Base-by-base conservation (phyloP, 176 grass and related monocot species). In the Oryza punctata region DNA sequence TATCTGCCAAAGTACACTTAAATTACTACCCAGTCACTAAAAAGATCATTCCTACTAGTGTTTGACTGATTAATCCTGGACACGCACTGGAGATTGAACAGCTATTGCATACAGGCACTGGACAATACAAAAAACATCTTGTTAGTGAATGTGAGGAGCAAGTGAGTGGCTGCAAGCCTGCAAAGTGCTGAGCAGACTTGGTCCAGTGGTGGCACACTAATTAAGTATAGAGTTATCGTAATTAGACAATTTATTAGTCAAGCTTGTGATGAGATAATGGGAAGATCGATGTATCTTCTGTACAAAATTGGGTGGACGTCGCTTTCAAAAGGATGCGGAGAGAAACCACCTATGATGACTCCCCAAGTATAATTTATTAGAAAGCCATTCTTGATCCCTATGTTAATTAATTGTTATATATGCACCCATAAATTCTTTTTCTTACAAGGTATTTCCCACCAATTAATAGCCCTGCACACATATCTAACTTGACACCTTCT, bases 361-460 rank as follows among this genome's bases (percentile, higher is more conserved):
- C 5, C 4, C 23, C 8, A 45, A 61, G 21, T 45, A 25, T 50
- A 6, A 35, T 33, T 33, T 33, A 33, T 30, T 60, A 68, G 18
- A 5, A 33, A 88, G n/a, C 70, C 78, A 80, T 84, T 81, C 50
- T 81, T 81, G 87, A 81, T 63, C 76, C 76, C 29, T 64, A 0
- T 27, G 21, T 52, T 60, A 60, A 16, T 41, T 60, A 60, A 27
- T 25, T 33, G 32, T 23, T 59, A 71, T 70, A 40, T 67, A 71
- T 61, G 54, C 38, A 75, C 23, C 57, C 60, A 18, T 33, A 5
- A 63, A 15, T 18, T n/a, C 16, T n/a, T 12, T 29, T 18, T 78
- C 0, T 25, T 38, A 6, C 3, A 23, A 24, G 30, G 0, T 32
- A 19, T 54, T 12, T 23, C 26, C 43, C 30, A 57, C 50, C 13